Evolutionary conservation across 1,284 basidiomycete species (phyloP), one percentile per base, ranked within the genome.

Genomic region (Stereum hirsutum): DNA sequence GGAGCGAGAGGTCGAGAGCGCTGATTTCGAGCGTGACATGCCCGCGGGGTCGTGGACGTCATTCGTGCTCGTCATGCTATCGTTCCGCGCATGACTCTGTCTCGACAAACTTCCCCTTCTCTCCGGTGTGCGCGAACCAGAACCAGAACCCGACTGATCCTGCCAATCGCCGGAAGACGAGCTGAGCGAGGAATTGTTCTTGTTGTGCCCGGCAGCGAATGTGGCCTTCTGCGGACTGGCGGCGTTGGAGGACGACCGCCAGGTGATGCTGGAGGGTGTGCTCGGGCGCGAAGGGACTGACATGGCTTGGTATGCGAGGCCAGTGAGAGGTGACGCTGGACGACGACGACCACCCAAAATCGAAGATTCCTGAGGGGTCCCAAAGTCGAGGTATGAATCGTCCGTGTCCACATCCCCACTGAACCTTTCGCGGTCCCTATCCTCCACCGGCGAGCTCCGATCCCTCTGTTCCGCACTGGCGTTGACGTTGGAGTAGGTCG

Each of bases 221-320:
- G 15, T 30, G 2, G 15, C 3, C 36, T 40, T 57, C 41, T 50
- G 47, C 1, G 57, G 48, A 26, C 48, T 53, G 6, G 33, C 17
- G 33, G n/a, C n/a, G n/a, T n/a, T n/a, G 31, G 48, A 24, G 7
- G 57, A 44, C 28, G 49, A 47, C 42, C 58, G 62, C 65, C 83
- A 87, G 17, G 76, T 75, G 41, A 86, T 70, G 54, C 81, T 84
- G 1, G 84, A 87, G 27, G 84, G 84, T 3, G 85, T 87, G 42
- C 66, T 64, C 28, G 84, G 80, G 43, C 82, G 72, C 47, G 81
- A 76, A 40, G 75, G 68, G 25, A 70, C 66, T 6, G 69, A 54
- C 63, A 82, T 66, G 6, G 79, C 68, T 57, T 82, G 81, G 57
- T 69, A 84, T 4, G 74, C 61, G 24, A 70, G 64, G 20, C 67